Percentiles rank a stretch among this genome's conserved stretches.
Evolutionary conservation across 306 rosid genomes (phyloP).

Genomic region (Cucurbita pepo): DNA sequence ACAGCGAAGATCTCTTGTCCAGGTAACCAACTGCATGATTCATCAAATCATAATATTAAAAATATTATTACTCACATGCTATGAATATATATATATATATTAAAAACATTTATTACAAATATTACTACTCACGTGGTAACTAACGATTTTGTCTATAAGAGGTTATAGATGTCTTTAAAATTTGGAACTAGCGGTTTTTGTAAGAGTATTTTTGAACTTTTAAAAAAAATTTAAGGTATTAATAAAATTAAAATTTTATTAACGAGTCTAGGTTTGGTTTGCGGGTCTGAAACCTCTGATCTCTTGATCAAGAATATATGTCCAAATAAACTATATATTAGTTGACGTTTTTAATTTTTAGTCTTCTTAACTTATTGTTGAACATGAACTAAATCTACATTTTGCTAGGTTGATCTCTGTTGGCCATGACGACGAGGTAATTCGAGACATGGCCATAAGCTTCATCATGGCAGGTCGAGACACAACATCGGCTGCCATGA

Average conservation of each 20-base stretch:
- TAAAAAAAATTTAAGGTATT: no score
- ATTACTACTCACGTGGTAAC: no score
- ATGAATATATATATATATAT: neutral
- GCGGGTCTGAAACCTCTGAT: no score
- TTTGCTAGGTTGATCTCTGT: conserved; percentile 9
- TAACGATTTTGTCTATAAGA: no score
- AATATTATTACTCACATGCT: neutral
- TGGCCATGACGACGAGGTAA: conserved; percentile 42
- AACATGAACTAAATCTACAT: neutral
- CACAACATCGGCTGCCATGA: conserved; percentile 83
- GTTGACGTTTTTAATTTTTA: no score
- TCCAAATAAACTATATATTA: no score
- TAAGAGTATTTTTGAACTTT: no score
- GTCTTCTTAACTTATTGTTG: no score
- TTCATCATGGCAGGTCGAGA: conserved; percentile 90
- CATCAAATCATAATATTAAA: neutral
- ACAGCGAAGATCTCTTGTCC: conserved; percentile 45
- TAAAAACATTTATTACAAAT: neutral
- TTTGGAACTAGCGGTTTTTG: no score
- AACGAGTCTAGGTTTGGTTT: neutral
- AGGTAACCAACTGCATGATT: conserved; percentile 10
- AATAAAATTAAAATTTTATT: neutral
- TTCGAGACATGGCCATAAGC: conserved; percentile 68
- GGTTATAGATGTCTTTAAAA: no score
- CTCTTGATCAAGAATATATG: no score